Percentiles rank a stretch among this genome's conserved stretches.
Evolutionary conservation across 2,329 filamentous ascomycete species (phyloP).

Genomic region (Plectosphaerella sp.): DNA sequence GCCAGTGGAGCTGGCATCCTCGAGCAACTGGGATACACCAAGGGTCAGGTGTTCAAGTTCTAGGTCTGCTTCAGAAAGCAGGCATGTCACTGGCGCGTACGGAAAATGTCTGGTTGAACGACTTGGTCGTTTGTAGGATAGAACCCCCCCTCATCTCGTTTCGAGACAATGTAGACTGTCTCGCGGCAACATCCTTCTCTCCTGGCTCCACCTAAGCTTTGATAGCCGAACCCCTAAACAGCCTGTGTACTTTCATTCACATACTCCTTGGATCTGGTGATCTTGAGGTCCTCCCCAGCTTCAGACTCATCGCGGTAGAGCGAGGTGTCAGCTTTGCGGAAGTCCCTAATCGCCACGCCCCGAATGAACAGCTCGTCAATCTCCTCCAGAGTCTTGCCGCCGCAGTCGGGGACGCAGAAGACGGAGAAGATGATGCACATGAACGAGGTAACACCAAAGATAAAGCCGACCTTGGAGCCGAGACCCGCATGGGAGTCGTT

Average conservation of each 20-base stretch:
- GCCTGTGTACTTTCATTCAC: background rate
- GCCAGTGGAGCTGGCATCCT: slow-evolving; percentile 39
- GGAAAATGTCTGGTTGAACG: no score
- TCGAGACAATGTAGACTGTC: no score
- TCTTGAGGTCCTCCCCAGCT: background rate
- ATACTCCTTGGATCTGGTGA: background rate
- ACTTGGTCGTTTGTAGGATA: no score
- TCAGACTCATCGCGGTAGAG: background rate
- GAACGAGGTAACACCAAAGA: slow-evolving; percentile 23
- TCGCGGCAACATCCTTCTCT: no score
- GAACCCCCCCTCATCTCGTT: no score
- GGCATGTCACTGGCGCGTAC: no score
- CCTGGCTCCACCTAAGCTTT: no score
- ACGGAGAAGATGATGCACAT: slow-evolving; percentile 16
- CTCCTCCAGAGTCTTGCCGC: slow-evolving; percentile 70
- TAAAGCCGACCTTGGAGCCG: slow-evolving; percentile 28
- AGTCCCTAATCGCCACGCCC: background rate
- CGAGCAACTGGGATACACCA: slow-evolving; percentile 50
- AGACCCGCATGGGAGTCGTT: slow-evolving; percentile 27
- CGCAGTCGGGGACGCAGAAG: slow-evolving; percentile 35
- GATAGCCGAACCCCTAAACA: background rate
- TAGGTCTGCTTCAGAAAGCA: slow-evolving; percentile 16
- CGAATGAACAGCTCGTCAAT: slow-evolving; percentile 46
- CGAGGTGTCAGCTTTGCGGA: background rate
- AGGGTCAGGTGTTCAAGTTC: slow-evolving; percentile 56